Percentiles rank a stretch among this genome's conserved stretches.
Conservation (phyloP, 2,329 filamentous ascomycete species). For the Cadophora sp. region DNA sequence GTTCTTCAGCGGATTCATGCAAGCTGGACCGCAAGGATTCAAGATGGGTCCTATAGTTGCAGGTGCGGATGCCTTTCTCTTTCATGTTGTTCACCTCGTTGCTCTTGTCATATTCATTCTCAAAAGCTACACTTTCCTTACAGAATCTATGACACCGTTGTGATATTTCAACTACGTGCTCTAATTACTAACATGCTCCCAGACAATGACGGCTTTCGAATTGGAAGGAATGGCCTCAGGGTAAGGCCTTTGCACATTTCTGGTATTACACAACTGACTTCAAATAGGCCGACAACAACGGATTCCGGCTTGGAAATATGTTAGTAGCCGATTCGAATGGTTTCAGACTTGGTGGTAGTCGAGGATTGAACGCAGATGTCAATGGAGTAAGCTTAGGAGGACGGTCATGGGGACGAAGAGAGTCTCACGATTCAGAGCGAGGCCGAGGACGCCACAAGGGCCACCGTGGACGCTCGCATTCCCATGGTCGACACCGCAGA, state of each 20-base stretch:
- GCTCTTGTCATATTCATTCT: background rate
- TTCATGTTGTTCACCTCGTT: background rate
- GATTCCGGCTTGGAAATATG: constrained; percentile 30
- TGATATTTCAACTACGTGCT: background rate
- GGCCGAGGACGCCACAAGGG: constrained; percentile 27
- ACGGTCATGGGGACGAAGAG: constrained; percentile 30
- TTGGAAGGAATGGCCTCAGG: constrained; percentile 33
- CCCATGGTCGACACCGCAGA: constrained; percentile 25
- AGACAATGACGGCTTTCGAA: constrained; percentile 38
- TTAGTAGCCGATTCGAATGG: constrained; percentile 50
- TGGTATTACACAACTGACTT: background rate
- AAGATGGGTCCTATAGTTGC: constrained; percentile 39
- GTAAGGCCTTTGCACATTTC: constrained; percentile 14
- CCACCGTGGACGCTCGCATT: constrained; percentile 28
- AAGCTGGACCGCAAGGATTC: constrained; percentile 38
- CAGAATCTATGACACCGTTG: background rate
- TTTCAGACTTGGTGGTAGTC: constrained; percentile 44
- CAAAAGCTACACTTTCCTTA: background rate
- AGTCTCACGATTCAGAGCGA: constrained; percentile 21
- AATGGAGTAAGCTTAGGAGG: constrained; percentile 36
- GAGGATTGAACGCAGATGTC: constrained; percentile 36
- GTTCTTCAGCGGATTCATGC: constrained; percentile 27
- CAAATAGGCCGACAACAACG: constrained; percentile 23
- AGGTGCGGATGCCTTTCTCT: constrained; percentile 8
- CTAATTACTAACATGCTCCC: background rate